Base-by-base conservation (phyloP, 768 basidiomycete genomes). In the Inosperma sp. region DNA sequence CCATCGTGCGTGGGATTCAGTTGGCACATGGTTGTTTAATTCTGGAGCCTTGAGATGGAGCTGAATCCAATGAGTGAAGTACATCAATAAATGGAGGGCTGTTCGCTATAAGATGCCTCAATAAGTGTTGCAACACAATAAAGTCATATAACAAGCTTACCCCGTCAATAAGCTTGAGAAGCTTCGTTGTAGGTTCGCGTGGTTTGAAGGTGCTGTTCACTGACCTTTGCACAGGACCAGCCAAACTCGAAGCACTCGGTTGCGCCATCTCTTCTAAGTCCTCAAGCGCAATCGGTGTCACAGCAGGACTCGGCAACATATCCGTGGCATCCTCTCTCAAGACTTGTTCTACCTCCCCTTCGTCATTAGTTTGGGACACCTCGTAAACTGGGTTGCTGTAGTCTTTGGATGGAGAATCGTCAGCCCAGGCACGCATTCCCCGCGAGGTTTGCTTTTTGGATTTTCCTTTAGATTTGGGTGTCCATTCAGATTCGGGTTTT, bases 51-150 rank as follows among this genome's bases (percentile, higher is more conserved):
- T 73, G 6, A 87, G 63, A 53, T 85, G 75, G 12, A 76, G 51
- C 55, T 83, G 83, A 55, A 88, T 82, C 88, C 88, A 92, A 59
- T 89, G 79, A 14, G 81, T 75, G 64, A 90, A 90, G 64, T 89
- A 90, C 85, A 87, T 88, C 52, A 92, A 66, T 37, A 91, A 73
- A 62, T 88, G 88, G 22, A 91, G 63, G 4, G 86, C 80, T 64
- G 74, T 79, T 59, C 78, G 76, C 88, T 91, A 56, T 26, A 53
- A 45, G 39, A 44, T 36, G 54, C 62, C 13, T 56, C 17, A 61
- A 40, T 47, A 48, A 57, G n/a, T n/a, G 41, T 23, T 48, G 7
- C 31, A 46, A 45, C 23, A 14, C n/a, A 36, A 10, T 25, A 25
- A 27, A 30, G 26, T 53, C 54, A 14, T 44, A 19, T 46, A 13